Conservation (phyloP, 768 basidiomycete species). For the Rossbeevera mucosa region DNA sequence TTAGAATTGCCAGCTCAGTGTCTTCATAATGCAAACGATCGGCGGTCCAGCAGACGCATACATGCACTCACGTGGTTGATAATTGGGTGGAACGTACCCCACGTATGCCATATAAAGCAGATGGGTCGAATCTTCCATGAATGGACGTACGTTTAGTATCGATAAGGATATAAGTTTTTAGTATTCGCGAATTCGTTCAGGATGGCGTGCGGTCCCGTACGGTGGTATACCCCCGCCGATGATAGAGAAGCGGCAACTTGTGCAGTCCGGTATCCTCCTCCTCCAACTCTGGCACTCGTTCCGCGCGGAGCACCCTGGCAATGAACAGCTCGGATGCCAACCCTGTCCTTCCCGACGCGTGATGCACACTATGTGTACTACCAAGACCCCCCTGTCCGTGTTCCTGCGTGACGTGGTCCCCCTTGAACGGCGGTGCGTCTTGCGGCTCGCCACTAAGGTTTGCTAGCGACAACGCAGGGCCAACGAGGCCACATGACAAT, state of each 20-base stretch:
- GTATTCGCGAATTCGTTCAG: background rate
- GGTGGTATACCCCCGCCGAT: conserved; percentile 56
- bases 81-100: background rate
- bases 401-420: conserved; percentile 18
- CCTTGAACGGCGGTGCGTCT: background rate
- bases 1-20: background rate
- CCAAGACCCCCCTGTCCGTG: background rate
- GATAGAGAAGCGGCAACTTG: conserved; percentile 59
- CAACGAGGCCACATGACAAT: conserved; percentile 65
- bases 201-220: conserved; percentile 30
- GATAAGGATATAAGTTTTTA: background rate
- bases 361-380: conserved; percentile 3
- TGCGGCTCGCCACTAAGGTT: conserved; percentile 37
- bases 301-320: conserved; percentile 67
- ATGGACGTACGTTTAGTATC: conserved; percentile 6
- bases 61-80: background rate
- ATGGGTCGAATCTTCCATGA: conserved; percentile 3
- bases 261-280: conserved; percentile 20
- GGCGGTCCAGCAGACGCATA: no score
- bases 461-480: conserved; percentile 56
- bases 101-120: conserved; percentile 1
- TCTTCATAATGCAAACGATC: background rate
- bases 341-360: conserved; percentile 28
- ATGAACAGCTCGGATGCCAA: conserved; percentile 72
- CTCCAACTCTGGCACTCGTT: conserved; percentile 32